Evolutionary conservation across 768 basidiomycete species (phyloP).

Genomic region (Pulveroboletus sp.): DNA sequence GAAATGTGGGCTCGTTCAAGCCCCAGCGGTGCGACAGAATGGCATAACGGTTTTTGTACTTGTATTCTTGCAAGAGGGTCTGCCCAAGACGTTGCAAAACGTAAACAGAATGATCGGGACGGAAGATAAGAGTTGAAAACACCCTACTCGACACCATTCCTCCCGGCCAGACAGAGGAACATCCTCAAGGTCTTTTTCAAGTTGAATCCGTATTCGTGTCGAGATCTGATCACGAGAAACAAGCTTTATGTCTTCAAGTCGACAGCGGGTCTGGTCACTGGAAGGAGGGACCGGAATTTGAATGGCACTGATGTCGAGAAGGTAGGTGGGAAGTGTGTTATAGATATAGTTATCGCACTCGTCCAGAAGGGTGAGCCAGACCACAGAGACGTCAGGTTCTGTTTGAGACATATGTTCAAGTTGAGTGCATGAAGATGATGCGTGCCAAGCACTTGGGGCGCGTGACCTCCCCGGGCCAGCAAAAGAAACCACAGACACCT

Average conservation of each 20-base stretch:
- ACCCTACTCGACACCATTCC: neutral
- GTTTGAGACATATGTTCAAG: neutral
- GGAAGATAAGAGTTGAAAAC: neutral
- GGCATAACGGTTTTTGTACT: neutral
- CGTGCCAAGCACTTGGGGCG: no score
- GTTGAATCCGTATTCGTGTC: neutral
- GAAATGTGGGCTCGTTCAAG: no score
- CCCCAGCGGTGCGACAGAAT: no score
- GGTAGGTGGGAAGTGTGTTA: constrained; percentile 2
- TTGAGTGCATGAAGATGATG: no score
- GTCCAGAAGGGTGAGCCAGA: neutral
- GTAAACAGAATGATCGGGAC: neutral
- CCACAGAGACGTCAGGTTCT: neutral
- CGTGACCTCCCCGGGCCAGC: no score
- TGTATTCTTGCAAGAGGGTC: neutral
- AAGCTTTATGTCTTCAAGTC: neutral
- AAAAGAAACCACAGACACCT: no score
- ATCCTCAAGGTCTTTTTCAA: neutral
- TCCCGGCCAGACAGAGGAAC: neutral
- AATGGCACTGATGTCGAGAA: neutral
- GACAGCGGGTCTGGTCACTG: neutral
- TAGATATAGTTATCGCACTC: neutral
- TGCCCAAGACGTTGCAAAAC: no score
- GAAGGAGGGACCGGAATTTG: neutral
- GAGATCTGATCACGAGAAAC: neutral